Base-by-base conservation (phyloP, 225 moss, liverwort and hornwort genomes). In the Lunularia cruciata region DNA sequence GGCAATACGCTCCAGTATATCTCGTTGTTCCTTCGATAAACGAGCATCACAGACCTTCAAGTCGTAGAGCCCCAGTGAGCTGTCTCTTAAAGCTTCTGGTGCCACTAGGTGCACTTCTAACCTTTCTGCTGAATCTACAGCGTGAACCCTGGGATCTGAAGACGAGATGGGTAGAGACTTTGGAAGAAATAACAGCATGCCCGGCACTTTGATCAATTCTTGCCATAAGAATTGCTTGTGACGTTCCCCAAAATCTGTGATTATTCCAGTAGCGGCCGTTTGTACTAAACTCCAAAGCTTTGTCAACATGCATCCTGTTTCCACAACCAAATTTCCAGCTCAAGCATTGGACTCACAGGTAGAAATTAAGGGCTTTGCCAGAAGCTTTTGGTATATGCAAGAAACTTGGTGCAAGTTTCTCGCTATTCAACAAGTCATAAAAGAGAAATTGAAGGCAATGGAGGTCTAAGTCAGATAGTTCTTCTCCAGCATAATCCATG, bases 1-100 rank as follows among this genome's bases (percentile, higher is more conserved):
- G 6, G 98, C 98, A 72, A 98, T 89, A 31, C 84, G 89, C 71
- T 98, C 98, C 62, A 98, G 81, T 57, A 91, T 82, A 67, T 75
- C 88, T 27, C 91, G 81, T 51, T 98, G 98, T 66, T 91, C 93
- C 70, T 78, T 91, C 0, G 98, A 85, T 34, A 98, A 83, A 68
- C 89, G 89, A 16, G 98, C 89, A 83, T 98, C 98, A 53, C 89
- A 93, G 40, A 88, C 79, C 71, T 84, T 89, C 45, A 93, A 80
- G 76, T 98, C 93, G 57, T 91, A 98, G 74, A 93, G 58, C 46
- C 98, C 98, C 88, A 93, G 74, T 69, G 90, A 87, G 72, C 91
- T 84, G 33, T 98, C 98, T 68, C 93, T 87, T 48, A 98, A 77
- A 59, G 86, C 74, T 47, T 91, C 93, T 12, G 93, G 91, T 43